Evolutionary conservation across 306 rosid species (phyloP), one percentile per base, ranked within the genome.

Genomic region (Vigna mungo): DNA sequence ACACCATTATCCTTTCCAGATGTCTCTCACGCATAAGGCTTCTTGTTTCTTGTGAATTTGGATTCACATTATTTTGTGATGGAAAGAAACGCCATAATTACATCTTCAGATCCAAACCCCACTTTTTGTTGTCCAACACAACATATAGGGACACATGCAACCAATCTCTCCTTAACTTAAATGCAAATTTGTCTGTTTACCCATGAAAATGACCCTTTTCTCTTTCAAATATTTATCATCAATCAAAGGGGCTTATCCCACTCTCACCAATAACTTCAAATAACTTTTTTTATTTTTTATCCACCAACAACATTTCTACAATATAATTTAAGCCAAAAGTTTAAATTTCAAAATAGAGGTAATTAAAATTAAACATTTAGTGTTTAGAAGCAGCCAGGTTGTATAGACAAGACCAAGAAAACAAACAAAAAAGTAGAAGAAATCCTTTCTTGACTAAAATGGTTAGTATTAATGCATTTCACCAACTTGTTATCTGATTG

Each of bases 401-500:
- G 25, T 56, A 7, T 8, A 55, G 37, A 68, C 23, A 58, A 30
- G 41, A 32, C 21, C 6, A 12, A 66, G 37, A 41, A 34, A 61
- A 48, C 1, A 14, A 48, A 30, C 34, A 30, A 30, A 30, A 4
- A 30, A 30, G 34, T 30, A 0, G 34, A 30, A 30, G 34, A 15
- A 48, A 48, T 17, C 1, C n/a, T 70, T 34, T 79, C 21, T 79
- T 52, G n/a, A 62, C 74, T 30, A 63, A 72, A 63, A 17, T 80
- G 73, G 74, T 51, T 39, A 10, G 11, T 63, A 30, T 65, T 72
- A 64, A 72, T 52, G 53, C 53, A 72, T 53, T 17, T 18, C 59
- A 80, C 69, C 62, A 27, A 65, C 69, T 41, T 73, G 69, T 60
- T 9, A 63, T 44, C 18, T 53, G 30, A 49, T 60, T 79, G 78